Evolutionary conservation across 2,329 filamentous ascomycete genomes (phyloP).

Genomic region (Pyrenophora graminea): DNA sequence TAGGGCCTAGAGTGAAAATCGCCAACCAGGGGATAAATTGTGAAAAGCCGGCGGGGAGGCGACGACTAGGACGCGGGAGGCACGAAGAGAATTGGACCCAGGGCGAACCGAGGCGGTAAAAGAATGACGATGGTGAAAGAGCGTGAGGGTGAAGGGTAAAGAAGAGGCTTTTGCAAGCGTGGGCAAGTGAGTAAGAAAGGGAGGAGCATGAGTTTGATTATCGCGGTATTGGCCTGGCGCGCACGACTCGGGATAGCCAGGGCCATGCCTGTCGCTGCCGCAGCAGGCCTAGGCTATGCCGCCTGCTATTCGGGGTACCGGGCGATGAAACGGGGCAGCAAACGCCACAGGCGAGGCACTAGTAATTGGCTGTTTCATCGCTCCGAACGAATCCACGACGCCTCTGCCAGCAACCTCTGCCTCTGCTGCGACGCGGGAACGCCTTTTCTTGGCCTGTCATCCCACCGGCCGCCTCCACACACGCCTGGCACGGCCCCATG

Average conservation of each 20-base stretch:
- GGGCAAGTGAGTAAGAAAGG: constrained; percentile 28
- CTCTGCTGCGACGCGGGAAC: constrained; percentile 1
- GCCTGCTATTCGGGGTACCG: constrained; percentile 18
- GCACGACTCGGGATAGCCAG: constrained; percentile 9
- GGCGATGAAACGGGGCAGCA: constrained; percentile 23
- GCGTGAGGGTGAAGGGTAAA: constrained; percentile 2
- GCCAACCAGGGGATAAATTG: constrained; percentile 38
- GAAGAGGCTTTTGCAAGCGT: constrained; percentile 12
- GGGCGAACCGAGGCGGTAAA: constrained; percentile 20
- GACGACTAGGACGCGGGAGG: constrained; percentile 23
- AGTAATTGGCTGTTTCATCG: constrained; percentile 27
- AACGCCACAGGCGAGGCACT: constrained; percentile 23
- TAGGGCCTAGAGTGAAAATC: constrained; percentile 25
- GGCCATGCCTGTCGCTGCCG: constrained; percentile 7
- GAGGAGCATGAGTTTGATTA: constrained; percentile 31
- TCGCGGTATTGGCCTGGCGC: constrained; percentile 18
- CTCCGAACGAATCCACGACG: constrained; percentile 19
- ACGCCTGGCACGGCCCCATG: constrained; percentile 1
- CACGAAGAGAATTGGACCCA: constrained; percentile 30
- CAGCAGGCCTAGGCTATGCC: constrained; percentile 16
- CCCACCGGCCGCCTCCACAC: neutral
- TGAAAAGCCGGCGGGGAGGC: constrained; percentile 34
- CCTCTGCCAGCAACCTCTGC: neutral
- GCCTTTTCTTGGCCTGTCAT: constrained; percentile 1
- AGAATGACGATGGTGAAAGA: constrained; percentile 25